phyloP scores from a whole-genome alignment of 1,284 basidiomycete species.

The Phellopilus nigrolimitatus region DNA sequence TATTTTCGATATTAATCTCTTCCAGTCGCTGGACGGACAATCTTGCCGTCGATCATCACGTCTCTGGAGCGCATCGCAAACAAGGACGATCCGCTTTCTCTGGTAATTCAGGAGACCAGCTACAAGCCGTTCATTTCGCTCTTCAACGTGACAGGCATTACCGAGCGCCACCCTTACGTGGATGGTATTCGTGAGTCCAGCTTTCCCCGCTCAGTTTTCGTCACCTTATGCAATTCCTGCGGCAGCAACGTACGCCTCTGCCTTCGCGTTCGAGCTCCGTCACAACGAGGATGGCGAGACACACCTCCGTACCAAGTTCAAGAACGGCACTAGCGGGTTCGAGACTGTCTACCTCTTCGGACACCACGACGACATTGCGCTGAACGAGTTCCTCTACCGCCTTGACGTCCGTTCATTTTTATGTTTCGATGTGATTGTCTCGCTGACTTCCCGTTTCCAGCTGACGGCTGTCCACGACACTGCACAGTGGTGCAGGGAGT shows the following conservation, averaged over 20 bases:
- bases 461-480: conserved; percentile 16
- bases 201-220: conserved; percentile 5
- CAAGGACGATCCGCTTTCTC: conserved; percentile 71
- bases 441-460: neutral
- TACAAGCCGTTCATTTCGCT: conserved; percentile 89
- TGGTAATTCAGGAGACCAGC: conserved; percentile 64
- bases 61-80: conserved; percentile 74
- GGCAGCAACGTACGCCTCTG: conserved; percentile 73
- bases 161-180: conserved; percentile 52
- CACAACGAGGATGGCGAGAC: conserved; percentile 67
- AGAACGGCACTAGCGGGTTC: conserved; percentile 71
- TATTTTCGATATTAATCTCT: neutral
- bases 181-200: conserved; percentile 57
- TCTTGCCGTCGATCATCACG: conserved; percentile 64
- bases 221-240: conserved; percentile 5
- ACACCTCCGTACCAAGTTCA: conserved; percentile 80
- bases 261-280: conserved; percentile 74
- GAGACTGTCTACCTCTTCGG: conserved; percentile 63
- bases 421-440: neutral
- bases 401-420: conserved; percentile 47
- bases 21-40: conserved; percentile 73
- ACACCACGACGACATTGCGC: conserved; percentile 63
- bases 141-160: conserved; percentile 70
- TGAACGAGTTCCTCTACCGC: conserved; percentile 75
- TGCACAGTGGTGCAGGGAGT: conserved; percentile 17